Conservation (phyloP, 2,329 filamentous ascomycete species). For the Zasmidium cellare region DNA sequence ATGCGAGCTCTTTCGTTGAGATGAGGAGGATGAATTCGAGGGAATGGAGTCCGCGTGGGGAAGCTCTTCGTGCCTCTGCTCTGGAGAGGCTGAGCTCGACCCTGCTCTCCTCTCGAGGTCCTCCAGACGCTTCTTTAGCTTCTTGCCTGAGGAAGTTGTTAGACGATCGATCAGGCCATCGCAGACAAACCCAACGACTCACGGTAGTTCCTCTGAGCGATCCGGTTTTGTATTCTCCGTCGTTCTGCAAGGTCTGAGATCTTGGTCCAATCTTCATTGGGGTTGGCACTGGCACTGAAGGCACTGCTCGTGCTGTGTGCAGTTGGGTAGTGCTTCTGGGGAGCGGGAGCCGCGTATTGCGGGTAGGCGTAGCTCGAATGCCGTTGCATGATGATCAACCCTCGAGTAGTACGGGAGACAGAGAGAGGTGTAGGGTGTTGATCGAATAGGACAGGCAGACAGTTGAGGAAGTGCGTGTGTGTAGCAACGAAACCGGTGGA, state of each 20-base stretch:
- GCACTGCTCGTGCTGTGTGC: slow-evolving; percentile 84
- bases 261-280: slow-evolving; percentile 98
- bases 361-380: slow-evolving; percentile 47
- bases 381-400: slow-evolving; percentile 41
- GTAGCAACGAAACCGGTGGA: slow-evolving; percentile 14
- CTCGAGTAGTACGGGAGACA: slow-evolving; percentile 1
- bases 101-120: slow-evolving; percentile 79
- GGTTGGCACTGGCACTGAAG: slow-evolving; percentile 90
- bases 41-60: slow-evolving; percentile 33
- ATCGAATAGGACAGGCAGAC: neutral
- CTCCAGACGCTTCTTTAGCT: slow-evolving; percentile 86
- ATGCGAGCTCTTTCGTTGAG: slow-evolving; percentile 27
- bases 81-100: slow-evolving; percentile 59
- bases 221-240: slow-evolving; percentile 92
- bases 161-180: slow-evolving; percentile 12
- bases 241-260: slow-evolving; percentile 96
- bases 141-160: slow-evolving; percentile 65
- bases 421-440: neutral
- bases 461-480: slow-evolving; percentile 7
- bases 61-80: slow-evolving; percentile 58
- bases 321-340: slow-evolving; percentile 64
- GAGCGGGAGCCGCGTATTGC: slow-evolving; percentile 37
- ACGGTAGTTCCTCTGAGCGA: slow-evolving; percentile 98
- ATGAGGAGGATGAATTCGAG: slow-evolving; percentile 8
- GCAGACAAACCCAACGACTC: slow-evolving; percentile 40